phyloP scores from a whole-genome alignment of 495 filamentous ascomycete genomes.

The Podospora bellae-mahoneyi region DNA sequence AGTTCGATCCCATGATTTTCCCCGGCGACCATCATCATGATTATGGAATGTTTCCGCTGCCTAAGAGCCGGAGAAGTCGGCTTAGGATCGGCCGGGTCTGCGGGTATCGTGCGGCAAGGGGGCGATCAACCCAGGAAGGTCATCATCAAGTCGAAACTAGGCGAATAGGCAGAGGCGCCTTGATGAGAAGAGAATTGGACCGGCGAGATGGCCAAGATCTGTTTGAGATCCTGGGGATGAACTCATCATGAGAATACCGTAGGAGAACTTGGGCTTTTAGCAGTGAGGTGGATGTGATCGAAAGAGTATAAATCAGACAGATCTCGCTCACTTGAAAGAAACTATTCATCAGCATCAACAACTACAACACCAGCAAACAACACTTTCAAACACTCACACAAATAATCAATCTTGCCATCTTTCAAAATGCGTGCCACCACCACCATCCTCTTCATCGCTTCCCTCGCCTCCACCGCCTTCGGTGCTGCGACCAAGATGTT shows the following conservation, averaged over 20 bases:
- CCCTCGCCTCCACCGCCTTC: constrained; percentile 16
- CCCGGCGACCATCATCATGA: neutral
- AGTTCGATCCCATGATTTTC: neutral
- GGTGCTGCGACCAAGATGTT: constrained; percentile 21
- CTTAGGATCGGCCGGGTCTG: neutral
- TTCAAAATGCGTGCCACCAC: constrained; percentile 3
- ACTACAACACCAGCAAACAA: neutral
- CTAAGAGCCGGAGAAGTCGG: neutral
- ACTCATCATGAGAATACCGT: neutral
- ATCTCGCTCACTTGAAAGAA: neutral
- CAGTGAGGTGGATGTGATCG: neutral
- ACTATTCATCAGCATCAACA: neutral
- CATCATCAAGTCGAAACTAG: neutral
- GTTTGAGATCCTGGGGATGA: neutral
- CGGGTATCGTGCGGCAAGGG: neutral
- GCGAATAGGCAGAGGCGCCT: neutral
- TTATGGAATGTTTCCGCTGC: neutral
- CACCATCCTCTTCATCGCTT: constrained; percentile 14
- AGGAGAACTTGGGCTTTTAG: neutral
- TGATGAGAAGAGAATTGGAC: neutral
- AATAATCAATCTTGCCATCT: neutral
- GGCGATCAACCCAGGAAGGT: neutral
- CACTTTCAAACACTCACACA: neutral
- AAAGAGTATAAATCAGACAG: neutral
- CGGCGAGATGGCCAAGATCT: neutral